A percentile compares a stretch with the other conserved stretches of the same genome.
These are phyloP conservation scores for Lyophyllum semitale DNA, from an alignment of 768 basidiomycete species.

Conservation along the genomic window DNA sequence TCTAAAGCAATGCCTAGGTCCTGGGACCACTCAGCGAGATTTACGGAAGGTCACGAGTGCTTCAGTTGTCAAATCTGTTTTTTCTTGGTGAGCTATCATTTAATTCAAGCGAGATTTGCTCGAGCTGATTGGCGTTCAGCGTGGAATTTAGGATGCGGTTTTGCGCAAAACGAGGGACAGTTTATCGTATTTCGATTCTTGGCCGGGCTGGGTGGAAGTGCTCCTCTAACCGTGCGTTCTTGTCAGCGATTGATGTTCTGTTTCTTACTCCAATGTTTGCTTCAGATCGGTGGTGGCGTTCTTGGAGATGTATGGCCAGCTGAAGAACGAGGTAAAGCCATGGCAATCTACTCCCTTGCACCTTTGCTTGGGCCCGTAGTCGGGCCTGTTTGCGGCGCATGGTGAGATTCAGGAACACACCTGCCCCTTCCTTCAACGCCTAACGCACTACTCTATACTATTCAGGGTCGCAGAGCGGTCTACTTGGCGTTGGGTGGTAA, in stretches of 20 bases:
- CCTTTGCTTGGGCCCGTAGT: slow-evolving; percentile 67
- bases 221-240: slow-evolving; percentile 61
- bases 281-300: slow-evolving; percentile 62
- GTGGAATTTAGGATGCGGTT: slow-evolving; percentile 68
- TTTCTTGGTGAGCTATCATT: slow-evolving; percentile 50
- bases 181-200: slow-evolving; percentile 71
- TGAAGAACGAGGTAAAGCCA: slow-evolving; percentile 65
- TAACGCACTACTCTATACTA: background rate
- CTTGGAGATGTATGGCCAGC: slow-evolving; percentile 62
- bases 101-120: background rate
- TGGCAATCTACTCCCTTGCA: slow-evolving; percentile 65
- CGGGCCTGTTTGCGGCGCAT: slow-evolving; percentile 64
- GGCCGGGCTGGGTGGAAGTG: slow-evolving; percentile 72
- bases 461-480: slow-evolving; percentile 56
- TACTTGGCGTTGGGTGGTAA: slow-evolving; percentile 74
- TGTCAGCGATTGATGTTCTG: slow-evolving; percentile 34
- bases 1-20: slow-evolving; percentile 25
- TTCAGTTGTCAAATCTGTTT: slow-evolving; percentile 67
- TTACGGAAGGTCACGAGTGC: slow-evolving; percentile 62
- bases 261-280: background rate
- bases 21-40: slow-evolving; percentile 72
- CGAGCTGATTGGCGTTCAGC: slow-evolving; percentile 22
- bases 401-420: slow-evolving; percentile 30
- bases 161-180: slow-evolving; percentile 57
- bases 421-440: background rate